phyloP scores from a whole-genome alignment of 768 basidiomycete genomes.

The Holtermanniella nyarrowii region DNA sequence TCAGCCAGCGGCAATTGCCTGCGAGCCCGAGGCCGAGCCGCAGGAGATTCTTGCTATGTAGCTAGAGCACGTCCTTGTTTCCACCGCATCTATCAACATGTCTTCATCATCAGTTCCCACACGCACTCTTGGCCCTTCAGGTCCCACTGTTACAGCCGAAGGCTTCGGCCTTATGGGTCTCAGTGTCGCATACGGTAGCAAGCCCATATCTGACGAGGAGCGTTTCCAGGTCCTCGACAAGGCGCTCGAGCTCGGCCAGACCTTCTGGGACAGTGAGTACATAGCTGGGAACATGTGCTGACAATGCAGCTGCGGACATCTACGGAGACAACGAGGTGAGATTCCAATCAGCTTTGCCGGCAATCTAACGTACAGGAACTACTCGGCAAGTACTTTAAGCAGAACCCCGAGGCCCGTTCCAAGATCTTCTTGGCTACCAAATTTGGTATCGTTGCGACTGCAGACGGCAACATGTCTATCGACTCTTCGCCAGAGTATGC shows the following conservation, averaged over 20 bases:
- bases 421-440: conserved; percentile 30
- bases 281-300: conserved; percentile 3
- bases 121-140: conserved; percentile 7
- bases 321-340: conserved; percentile 45
- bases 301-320: conserved; percentile 40
- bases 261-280: conserved; percentile 45
- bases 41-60: too few species aligned
- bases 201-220: conserved; percentile 50
- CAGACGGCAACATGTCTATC: neutral
- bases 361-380: conserved; percentile 35
- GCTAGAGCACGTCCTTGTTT: too few species aligned
- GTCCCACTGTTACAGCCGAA: conserved; percentile 9
- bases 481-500: conserved; percentile 13
- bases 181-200: conserved; percentile 36
- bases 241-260: conserved; percentile 44
- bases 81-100: too few species aligned
- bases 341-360: too few species aligned
- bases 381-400: conserved; percentile 49
- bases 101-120: too few species aligned
- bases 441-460: conserved; percentile 7
- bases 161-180: conserved; percentile 14
- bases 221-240: conserved; percentile 52
- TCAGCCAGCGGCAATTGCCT: too few species aligned
- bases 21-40: too few species aligned
- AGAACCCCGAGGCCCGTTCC: conserved; percentile 6